phyloP scores from a whole-genome alignment of 2,329 filamentous ascomycete genomes.

The Fusarium albosuccineum region DNA sequence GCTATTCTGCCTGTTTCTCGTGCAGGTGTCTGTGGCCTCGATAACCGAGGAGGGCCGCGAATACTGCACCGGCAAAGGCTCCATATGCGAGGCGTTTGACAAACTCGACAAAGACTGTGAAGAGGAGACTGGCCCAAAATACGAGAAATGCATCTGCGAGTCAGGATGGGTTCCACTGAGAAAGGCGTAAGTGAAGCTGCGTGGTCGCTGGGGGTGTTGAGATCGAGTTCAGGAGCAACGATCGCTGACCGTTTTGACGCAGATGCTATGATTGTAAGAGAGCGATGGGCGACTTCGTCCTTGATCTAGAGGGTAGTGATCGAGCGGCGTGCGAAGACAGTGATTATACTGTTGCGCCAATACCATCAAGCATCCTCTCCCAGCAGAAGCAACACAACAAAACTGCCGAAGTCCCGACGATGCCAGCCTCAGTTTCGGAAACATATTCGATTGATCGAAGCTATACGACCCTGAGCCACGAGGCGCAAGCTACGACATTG shows the following conservation, averaged over 20 bases:
- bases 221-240: not conserved
- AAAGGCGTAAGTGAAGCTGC: conserved; percentile 24
- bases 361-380: conserved; percentile 29
- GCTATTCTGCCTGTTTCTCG: conserved; percentile 16
- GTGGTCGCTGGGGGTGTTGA: not conserved
- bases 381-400: conserved; percentile 32
- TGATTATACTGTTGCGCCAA: conserved; percentile 10
- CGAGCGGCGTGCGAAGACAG: conserved; percentile 16
- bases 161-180: conserved; percentile 28
- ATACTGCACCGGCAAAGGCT: conserved; percentile 32
- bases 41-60: conserved; percentile 24
- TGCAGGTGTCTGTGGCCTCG: conserved; percentile 9
- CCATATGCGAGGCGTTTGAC: conserved; percentile 30
- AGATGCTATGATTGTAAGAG: conserved; percentile 28
- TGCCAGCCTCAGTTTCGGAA: conserved; percentile 8
- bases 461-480: conserved; percentile 11
- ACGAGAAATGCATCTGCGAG: conserved; percentile 29
- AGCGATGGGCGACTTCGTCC: conserved; percentile 16
- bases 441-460: conserved; percentile 10
- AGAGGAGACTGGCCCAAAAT: conserved; percentile 22
- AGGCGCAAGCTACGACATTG: conserved; percentile 1
- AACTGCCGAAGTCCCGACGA: conserved; percentile 13
- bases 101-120: conserved; percentile 22
- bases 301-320: not conserved
- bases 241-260: not conserved